A percentile compares a stretch with the other conserved stretches of the same genome.
Conservation (phyloP, 2,329 filamentous ascomycete species). For the Alternaria sp. region DNA sequence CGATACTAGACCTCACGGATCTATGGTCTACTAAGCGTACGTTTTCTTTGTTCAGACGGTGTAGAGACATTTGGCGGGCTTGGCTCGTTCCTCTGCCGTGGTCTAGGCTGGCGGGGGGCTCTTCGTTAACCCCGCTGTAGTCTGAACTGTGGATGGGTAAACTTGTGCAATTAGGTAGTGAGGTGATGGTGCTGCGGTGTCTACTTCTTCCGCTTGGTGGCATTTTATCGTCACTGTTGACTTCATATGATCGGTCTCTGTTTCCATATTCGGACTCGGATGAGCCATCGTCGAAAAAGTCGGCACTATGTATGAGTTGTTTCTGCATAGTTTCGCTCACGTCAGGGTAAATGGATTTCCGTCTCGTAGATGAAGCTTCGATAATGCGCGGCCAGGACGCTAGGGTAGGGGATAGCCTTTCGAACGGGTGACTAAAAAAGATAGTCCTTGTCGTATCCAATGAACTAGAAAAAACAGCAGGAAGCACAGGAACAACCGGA, state of each 20-base stretch:
- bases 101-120: not conserved
- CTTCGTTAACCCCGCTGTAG: not conserved
- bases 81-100: slow-evolving; percentile 19
- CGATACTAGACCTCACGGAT: slow-evolving; percentile 27
- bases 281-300: slow-evolving; percentile 44
- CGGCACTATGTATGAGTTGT: slow-evolving; percentile 29
- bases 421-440: slow-evolving; percentile 36
- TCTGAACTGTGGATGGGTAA: slow-evolving; percentile 20
- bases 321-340: slow-evolving; percentile 37
- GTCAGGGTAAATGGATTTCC: slow-evolving; percentile 35
- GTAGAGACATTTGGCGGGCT: slow-evolving; percentile 38
- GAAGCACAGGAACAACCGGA: slow-evolving; percentile 17
- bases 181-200: slow-evolving; percentile 24
- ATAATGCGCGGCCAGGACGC: slow-evolving; percentile 43
- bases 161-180: slow-evolving; percentile 27
- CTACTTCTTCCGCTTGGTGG: slow-evolving; percentile 22
- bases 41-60: slow-evolving; percentile 32
- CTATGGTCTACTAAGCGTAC: slow-evolving; percentile 37
- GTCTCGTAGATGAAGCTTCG: slow-evolving; percentile 29
- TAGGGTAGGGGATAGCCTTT: slow-evolving; percentile 40
- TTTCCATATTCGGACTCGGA: slow-evolving; percentile 40
- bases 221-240: not conserved
- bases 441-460: slow-evolving; percentile 32
- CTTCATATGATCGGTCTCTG: slow-evolving; percentile 18
- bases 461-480: slow-evolving; percentile 15